These are phyloP conservation scores for Craterostigma plantagineum DNA, from an alignment of 257 asterid species.

Conservation along the genomic window DNA sequence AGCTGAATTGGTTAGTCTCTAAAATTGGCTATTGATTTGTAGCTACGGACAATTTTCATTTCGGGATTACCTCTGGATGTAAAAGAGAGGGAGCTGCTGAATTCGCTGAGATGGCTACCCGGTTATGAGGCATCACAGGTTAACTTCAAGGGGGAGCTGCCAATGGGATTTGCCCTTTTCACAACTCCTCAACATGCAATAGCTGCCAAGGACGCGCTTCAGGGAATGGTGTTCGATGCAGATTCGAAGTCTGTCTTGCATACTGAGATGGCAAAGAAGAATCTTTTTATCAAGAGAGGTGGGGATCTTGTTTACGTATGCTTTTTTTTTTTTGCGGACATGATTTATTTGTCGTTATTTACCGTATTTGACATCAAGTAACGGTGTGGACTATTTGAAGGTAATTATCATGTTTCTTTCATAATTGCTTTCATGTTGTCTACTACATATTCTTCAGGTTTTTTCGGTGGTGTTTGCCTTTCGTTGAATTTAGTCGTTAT, in stretches of 20 bases:
- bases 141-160: conserved; percentile 88
- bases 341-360: background rate
- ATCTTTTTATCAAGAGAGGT: conserved; percentile 96
- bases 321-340: background rate
- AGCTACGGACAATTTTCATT: conserved; percentile 77
- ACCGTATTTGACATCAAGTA: too few species aligned
- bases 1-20: too few species aligned
- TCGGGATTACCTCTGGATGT: conserved; percentile 97
- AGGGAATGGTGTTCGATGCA: conserved; percentile 87
- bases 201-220: conserved; percentile 92
- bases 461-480: too few species aligned
- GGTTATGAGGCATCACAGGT: conserved; percentile 99
- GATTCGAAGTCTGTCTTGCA: conserved; percentile 80
- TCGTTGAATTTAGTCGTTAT: too few species aligned
- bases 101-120: conserved; percentile 85
- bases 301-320: conserved; percentile 10
- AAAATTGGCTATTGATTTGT: too few species aligned
- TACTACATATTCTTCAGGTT: too few species aligned
- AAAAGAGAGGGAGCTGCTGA: conserved; percentile 93
- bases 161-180: conserved; percentile 93
- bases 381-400: background rate
- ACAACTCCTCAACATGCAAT: conserved; percentile 64
- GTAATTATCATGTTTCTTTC: background rate
- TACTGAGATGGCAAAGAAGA: conserved; percentile 99
- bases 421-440: background rate